phyloP scores from a whole-genome alignment of 179 eudicot species.

The Gypsophila paniculata region DNA sequence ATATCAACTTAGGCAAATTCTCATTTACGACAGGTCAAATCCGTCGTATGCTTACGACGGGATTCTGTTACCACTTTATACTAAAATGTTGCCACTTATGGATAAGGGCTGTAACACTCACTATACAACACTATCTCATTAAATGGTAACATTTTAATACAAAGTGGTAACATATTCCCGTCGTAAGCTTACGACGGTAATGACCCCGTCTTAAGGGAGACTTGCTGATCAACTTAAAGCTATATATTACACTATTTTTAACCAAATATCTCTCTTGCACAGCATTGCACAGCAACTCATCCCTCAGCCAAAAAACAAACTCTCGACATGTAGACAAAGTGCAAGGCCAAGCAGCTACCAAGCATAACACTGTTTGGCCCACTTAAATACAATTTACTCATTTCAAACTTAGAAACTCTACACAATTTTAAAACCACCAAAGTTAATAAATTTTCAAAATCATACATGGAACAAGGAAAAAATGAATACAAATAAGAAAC shows the following conservation, averaged over 20 bases:
- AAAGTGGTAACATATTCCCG: too few relatives aligned
- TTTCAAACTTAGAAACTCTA: not conserved
- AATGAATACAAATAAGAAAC: slow-evolving; percentile 22
- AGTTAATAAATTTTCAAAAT: not conserved
- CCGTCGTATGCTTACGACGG: too few relatives aligned
- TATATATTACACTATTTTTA: not conserved
- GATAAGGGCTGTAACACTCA: too few relatives aligned
- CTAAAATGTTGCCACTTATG: too few relatives aligned
- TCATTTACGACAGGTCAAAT: too few relatives aligned
- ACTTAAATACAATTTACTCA: slow-evolving; percentile 5
- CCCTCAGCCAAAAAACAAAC: not conserved
- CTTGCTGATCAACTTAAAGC: not conserved
- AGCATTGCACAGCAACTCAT: too few relatives aligned
- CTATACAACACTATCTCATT: too few relatives aligned
- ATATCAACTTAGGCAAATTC: too few relatives aligned
- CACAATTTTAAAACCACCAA: not conserved
- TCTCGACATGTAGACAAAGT: not conserved
- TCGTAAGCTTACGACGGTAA: too few relatives aligned
- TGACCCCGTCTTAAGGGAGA: too few relatives aligned
- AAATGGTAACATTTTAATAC: too few relatives aligned
- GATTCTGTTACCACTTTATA: too few relatives aligned
- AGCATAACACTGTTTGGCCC: not conserved
- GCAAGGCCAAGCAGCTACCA: not conserved
- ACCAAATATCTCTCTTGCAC: not conserved
- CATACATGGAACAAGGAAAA: not conserved